Conservation (phyloP, 2,329 filamentous ascomycete genomes). For the Epichloe sibirici region DNA sequence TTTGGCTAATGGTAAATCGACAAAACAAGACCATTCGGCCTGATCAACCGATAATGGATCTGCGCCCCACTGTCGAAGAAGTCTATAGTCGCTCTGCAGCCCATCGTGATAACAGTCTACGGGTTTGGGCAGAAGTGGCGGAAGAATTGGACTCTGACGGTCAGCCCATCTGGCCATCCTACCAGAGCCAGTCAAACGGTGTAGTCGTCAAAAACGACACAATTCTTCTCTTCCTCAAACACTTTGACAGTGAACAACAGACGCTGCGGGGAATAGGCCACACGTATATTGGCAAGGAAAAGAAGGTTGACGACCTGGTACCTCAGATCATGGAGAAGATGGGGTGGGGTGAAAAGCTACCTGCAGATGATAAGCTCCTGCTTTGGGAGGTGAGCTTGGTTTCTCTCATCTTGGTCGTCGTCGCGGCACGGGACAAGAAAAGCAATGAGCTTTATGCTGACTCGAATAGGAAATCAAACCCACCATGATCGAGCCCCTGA, state of each 20-base stretch:
- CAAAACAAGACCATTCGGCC: constrained; percentile 95
- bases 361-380: constrained; percentile 46
- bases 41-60: constrained; percentile 72
- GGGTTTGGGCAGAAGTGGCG: constrained; percentile 76
- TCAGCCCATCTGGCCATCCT: constrained; percentile 58
- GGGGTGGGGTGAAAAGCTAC: constrained; percentile 69
- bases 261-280: constrained; percentile 66
- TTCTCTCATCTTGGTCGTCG: not conserved
- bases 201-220: constrained; percentile 46
- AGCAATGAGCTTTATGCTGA: not conserved
- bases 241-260: constrained; percentile 73
- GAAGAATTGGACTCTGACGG: constrained; percentile 56
- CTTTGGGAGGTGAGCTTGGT: constrained; percentile 56
- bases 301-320: constrained; percentile 76
- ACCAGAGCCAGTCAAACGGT: constrained; percentile 43
- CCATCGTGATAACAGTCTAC: constrained; percentile 58
- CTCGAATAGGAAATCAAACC: constrained; percentile 73
- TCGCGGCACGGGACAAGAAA: too few species aligned
- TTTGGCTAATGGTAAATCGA: constrained; percentile 97
- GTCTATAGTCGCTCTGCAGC: constrained; percentile 39
- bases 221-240: constrained; percentile 83
- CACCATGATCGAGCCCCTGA: constrained; percentile 91
- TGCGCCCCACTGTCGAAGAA: constrained; percentile 67
- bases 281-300: constrained; percentile 75
- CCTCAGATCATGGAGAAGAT: constrained; percentile 69